Conservation (phyloP, 2,329 filamentous ascomycete genomes). For the Sarocladium kiliense region DNA sequence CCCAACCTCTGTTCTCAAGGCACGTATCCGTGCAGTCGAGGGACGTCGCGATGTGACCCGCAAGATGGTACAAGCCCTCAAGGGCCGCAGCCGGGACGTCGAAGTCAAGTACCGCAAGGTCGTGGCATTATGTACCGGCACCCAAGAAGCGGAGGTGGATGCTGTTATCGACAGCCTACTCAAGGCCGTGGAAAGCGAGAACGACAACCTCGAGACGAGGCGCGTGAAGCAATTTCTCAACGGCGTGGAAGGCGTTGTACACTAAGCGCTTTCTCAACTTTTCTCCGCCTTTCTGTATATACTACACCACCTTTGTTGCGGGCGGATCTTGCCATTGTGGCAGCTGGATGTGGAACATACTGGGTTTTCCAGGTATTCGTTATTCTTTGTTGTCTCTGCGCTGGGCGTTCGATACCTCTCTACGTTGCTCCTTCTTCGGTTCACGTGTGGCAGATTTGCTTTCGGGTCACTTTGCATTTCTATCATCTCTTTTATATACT, state of each 20-base stretch:
- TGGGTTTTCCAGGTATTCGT: background rate
- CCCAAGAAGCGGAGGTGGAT: slow-evolving; percentile 75
- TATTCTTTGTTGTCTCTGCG: background rate
- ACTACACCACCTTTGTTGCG: too few species aligned
- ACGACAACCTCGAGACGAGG: slow-evolving; percentile 67
- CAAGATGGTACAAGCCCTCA: slow-evolving; percentile 64
- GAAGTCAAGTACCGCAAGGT: slow-evolving; percentile 86
- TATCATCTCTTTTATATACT: background rate
- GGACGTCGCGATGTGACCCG: slow-evolving; percentile 62
- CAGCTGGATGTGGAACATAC: too few species aligned
- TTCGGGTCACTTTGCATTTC: background rate
- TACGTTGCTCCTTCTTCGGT: background rate
- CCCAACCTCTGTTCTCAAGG: slow-evolving; percentile 54
- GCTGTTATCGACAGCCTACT: slow-evolving; percentile 72
- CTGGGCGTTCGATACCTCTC: slow-evolving; percentile 4
- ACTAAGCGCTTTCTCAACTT: background rate
- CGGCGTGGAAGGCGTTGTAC: slow-evolving; percentile 54
- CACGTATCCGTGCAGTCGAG: slow-evolving; percentile 65
- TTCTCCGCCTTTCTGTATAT: background rate
- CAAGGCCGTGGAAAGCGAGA: slow-evolving; percentile 85
- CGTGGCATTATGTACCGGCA: slow-evolving; percentile 79
- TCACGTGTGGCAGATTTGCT: slow-evolving; percentile 1
- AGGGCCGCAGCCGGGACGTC: slow-evolving; percentile 74
- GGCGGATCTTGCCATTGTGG: too few species aligned
- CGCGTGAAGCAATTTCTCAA: slow-evolving; percentile 74